A percentile compares a stretch with the other conserved stretches of the same genome.
Evolutionary conservation across 1,284 basidiomycete species (phyloP).

Genomic region (Apiotrichum sp.): DNA sequence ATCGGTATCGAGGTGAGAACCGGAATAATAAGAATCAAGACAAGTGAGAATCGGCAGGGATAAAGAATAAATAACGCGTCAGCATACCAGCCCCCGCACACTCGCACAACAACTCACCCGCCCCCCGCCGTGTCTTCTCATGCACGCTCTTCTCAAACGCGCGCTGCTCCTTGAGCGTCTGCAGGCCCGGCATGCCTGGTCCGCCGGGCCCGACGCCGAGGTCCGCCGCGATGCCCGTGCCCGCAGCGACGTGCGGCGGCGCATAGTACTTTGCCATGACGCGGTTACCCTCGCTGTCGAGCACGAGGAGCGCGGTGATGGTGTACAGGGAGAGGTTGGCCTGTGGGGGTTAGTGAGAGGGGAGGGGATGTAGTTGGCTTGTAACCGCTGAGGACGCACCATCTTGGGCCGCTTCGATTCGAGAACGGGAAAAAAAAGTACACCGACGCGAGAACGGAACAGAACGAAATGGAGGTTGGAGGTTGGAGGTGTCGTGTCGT

Average conservation of each 20-base stretch:
- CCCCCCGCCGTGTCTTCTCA: conserved; percentile 88
- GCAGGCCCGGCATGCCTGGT: conserved; percentile 39
- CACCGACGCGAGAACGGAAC: too few relatives aligned
- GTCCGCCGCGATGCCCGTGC: conserved; percentile 50
- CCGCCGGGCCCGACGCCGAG: conserved; percentile 38
- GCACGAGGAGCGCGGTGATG: conserved; percentile 77
- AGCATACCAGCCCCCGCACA: background rate
- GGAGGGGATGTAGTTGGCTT: too few relatives aligned
- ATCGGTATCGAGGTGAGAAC: too few relatives aligned
- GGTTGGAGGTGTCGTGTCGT: too few relatives aligned
- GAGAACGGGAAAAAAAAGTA: too few relatives aligned
- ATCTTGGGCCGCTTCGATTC: too few relatives aligned
- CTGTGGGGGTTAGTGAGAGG: conserved; percentile 27
- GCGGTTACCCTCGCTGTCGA: conserved; percentile 90
- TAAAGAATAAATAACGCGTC: background rate
- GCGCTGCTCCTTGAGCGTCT: conserved; percentile 83
- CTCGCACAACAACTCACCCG: conserved; percentile 64
- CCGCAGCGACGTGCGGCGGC: conserved; percentile 52
- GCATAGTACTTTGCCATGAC: conserved; percentile 92
- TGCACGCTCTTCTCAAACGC: conserved; percentile 92
- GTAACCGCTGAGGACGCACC: too few relatives aligned
- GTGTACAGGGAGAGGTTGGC: conserved; percentile 80
- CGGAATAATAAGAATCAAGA: too few relatives aligned
- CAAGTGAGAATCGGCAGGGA: too few relatives aligned
- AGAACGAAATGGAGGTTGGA: too few relatives aligned